These are phyloP conservation scores for Sequoiadendron giganteum DNA, from an alignment of 75 land plant species.

Conservation along the genomic window DNA sequence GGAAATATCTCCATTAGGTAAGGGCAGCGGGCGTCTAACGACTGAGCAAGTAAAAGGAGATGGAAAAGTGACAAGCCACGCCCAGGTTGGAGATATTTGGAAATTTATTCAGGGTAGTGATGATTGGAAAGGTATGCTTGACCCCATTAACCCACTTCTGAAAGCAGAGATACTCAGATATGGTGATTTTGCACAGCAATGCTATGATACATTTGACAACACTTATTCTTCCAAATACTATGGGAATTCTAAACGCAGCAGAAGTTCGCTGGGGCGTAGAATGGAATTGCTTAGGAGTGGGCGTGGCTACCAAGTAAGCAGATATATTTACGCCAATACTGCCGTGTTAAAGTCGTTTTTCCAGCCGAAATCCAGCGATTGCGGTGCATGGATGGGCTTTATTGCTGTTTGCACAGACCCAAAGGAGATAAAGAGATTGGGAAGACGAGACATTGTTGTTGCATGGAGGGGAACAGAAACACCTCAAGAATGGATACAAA, in stretches of 20 bases:
- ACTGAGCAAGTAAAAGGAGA: not conserved
- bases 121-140: constrained; percentile 21
- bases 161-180: constrained; percentile 26
- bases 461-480: too few relatives aligned
- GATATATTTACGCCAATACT: constrained; percentile 28
- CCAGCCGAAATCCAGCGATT: too few relatives aligned
- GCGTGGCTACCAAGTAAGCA: constrained; percentile 24
- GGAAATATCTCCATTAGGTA: too few relatives aligned
- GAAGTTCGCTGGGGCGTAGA: not conserved
- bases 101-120: not conserved
- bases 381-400: too few relatives aligned
- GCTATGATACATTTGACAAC: constrained; percentile 30
- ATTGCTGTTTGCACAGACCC: too few relatives aligned
- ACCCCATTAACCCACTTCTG: constrained; percentile 22
- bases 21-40: too few relatives aligned
- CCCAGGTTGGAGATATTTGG: not conserved
- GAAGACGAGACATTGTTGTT: too few relatives aligned
- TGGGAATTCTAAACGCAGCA: constrained; percentile 21
- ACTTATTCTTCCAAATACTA: constrained; percentile 4
- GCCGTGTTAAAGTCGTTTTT: not conserved
- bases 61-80: not conserved
- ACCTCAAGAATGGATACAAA: too few relatives aligned
- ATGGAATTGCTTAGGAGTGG: not conserved
- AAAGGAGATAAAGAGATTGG: too few relatives aligned
- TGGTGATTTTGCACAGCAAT: constrained; percentile 26